Percentiles rank a stretch among this genome's conserved stretches.
phyloP scores from a whole-genome alignment of 169 alveolate genomes.

The Eimeria mitis region DNA sequence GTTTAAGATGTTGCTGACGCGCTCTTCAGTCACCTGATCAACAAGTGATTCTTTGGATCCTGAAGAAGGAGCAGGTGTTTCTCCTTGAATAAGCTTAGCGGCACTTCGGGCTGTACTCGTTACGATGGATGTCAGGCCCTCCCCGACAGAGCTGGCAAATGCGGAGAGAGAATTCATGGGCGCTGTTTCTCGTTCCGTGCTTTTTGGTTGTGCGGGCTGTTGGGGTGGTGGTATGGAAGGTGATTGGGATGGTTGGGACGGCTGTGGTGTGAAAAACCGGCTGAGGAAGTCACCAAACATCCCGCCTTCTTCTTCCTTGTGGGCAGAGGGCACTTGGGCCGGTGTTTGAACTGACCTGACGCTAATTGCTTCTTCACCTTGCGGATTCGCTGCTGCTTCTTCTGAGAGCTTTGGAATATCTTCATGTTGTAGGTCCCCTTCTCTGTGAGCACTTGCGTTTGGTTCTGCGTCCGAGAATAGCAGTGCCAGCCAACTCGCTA shows the following conservation, averaged over 20 bases:
- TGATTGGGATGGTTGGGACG: conserved; percentile 20
- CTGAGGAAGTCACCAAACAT: conserved; percentile 52
- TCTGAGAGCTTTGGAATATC: background rate
- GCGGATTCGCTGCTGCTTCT: background rate
- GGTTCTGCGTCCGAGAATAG: conserved; percentile 59
- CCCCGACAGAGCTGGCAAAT: conserved; percentile 51
- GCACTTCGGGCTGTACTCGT: conserved; percentile 42
- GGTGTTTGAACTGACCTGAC: background rate
- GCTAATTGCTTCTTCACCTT: background rate
- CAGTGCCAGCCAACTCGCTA: conserved; percentile 51
- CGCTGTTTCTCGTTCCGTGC: background rate
- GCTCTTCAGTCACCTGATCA: conserved; percentile 8
- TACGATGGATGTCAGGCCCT: conserved; percentile 33
- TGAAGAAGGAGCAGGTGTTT: background rate
- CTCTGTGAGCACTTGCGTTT: conserved; percentile 14
- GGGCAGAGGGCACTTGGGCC: background rate
- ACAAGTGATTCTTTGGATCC: background rate
- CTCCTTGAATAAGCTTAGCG: conserved; percentile 26
- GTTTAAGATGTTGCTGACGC: conserved; percentile 30
- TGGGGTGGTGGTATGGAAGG: background rate
- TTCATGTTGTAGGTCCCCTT: conserved; percentile 18
- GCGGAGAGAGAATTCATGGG: conserved; percentile 20
- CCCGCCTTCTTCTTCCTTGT: conserved; percentile 44
- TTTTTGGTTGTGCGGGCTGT: conserved; percentile 7
- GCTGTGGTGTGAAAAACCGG: conserved; percentile 15